phyloP scores from a whole-genome alignment of 345 rosid species.

The Syzygium oleosum region DNA sequence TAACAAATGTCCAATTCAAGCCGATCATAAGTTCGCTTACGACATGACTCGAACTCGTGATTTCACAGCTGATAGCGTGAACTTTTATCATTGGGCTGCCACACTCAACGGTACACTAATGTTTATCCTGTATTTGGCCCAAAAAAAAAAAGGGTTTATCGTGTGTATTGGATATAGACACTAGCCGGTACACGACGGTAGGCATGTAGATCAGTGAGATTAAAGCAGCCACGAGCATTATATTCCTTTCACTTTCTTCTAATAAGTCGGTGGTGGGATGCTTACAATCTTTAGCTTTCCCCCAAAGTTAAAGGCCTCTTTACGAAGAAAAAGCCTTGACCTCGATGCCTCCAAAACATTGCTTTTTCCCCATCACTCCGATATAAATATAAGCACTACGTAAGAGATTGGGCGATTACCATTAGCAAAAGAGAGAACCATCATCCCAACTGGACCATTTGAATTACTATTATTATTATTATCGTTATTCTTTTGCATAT shows the following conservation, averaged over 20 bases:
- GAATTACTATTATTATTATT: not conserved
- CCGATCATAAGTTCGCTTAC: not conserved
- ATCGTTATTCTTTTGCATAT: not conserved
- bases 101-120: not conserved
- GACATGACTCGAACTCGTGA: fast-evolving
- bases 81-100: not conserved
- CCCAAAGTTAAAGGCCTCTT: not conserved
- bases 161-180: not conserved
- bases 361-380: not conserved
- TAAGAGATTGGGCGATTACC: not conserved
- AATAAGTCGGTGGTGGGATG: not conserved
- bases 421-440: not conserved
- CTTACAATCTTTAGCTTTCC: not conserved
- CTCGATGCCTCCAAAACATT: not conserved
- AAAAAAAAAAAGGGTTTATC: too few species aligned
- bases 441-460: not conserved
- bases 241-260: not conserved
- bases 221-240: not conserved
- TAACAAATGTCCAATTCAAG: not conserved
- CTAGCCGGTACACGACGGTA: not conserved
- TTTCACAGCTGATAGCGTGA: not conserved
- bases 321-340: not conserved
- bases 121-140: too few species aligned
- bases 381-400: not conserved
- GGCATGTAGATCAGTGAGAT: not conserved